A percentile compares a stretch with the other conserved stretches of the same genome.
Evolutionary conservation across 805 yeast genomes (phyloP).

Genomic region (Yarrowia sp.): DNA sequence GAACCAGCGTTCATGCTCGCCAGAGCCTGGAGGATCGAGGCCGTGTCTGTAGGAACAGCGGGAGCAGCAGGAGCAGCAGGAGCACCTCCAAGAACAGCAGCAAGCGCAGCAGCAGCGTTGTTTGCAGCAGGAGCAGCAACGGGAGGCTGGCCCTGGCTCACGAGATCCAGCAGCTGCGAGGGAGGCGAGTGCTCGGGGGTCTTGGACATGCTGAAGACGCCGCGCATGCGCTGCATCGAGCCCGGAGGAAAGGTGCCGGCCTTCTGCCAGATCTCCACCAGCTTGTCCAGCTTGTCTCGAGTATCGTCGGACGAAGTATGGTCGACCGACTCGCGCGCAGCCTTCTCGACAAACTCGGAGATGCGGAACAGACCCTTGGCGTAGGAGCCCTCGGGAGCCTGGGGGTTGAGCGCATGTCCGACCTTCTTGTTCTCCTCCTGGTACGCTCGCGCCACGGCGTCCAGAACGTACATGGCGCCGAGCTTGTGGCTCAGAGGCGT

Average conservation of each 20-base stretch:
- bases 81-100: constrained; percentile 34
- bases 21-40: constrained; percentile 65
- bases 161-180: constrained; percentile 36
- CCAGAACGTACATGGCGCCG: constrained; percentile 88
- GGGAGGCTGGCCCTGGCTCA: constrained; percentile 29
- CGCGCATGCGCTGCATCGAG: constrained; percentile 54
- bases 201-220: constrained; percentile 45
- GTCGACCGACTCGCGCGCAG: constrained; percentile 55
- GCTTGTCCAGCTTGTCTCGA: constrained; percentile 69
- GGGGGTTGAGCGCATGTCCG: constrained; percentile 47
- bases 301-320: constrained; percentile 31
- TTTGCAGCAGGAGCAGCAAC: constrained; percentile 28
- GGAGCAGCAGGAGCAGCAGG: constrained; percentile 32
- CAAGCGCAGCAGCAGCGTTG: constrained; percentile 28
- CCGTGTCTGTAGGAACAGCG: constrained; percentile 48
- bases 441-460: constrained; percentile 84
- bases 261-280: constrained; percentile 90
- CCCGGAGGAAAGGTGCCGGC: constrained; percentile 70
- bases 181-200: constrained; percentile 73
- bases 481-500: constrained; percentile 79
- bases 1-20: constrained; percentile 57
- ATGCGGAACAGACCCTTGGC: constrained; percentile 70
- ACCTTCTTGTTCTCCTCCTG: constrained; percentile 68
- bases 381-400: constrained; percentile 65
- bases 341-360: constrained; percentile 59